phyloP scores from a whole-genome alignment of 2,329 filamentous ascomycete species.

The Neobulgaria alba region DNA sequence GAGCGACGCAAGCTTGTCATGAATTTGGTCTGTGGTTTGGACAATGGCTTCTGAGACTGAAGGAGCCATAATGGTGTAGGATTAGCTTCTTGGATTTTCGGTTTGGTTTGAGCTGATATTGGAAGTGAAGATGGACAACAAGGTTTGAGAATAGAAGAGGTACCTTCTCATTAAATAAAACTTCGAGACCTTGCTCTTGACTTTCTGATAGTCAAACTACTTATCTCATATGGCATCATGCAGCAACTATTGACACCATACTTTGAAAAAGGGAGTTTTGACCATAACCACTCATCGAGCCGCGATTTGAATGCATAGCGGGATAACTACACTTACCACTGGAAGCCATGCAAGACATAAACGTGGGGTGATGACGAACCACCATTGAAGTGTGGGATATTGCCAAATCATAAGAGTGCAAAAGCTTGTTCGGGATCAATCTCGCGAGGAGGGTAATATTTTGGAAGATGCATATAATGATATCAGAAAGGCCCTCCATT shows the following conservation, averaged over 20 bases:
- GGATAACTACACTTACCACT: too few species aligned
- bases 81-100: not conserved
- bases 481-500: too few species aligned
- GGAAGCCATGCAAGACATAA: too few species aligned
- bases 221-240: constrained; percentile 7
- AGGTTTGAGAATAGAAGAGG: not conserved
- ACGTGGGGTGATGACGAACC: too few species aligned
- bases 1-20: constrained; percentile 18
- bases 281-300: too few species aligned
- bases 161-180: not conserved
- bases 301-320: too few species aligned
- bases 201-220: not conserved
- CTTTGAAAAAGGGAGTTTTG: too few species aligned
- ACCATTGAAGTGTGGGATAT: too few species aligned
- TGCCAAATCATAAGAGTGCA: not conserved
- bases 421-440: not conserved
- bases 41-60: constrained; percentile 20
- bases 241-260: constrained; percentile 8
- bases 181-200: not conserved
- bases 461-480: not conserved
- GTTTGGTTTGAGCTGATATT: not conserved
- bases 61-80: constrained; percentile 18
- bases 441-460: not conserved
- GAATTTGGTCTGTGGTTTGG: constrained; percentile 18
- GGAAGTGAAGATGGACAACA: not conserved